Evolutionary conservation across 495 filamentous ascomycete species (phyloP), one percentile per base, ranked within the genome.

Genomic region (Neurospora sp.): DNA sequence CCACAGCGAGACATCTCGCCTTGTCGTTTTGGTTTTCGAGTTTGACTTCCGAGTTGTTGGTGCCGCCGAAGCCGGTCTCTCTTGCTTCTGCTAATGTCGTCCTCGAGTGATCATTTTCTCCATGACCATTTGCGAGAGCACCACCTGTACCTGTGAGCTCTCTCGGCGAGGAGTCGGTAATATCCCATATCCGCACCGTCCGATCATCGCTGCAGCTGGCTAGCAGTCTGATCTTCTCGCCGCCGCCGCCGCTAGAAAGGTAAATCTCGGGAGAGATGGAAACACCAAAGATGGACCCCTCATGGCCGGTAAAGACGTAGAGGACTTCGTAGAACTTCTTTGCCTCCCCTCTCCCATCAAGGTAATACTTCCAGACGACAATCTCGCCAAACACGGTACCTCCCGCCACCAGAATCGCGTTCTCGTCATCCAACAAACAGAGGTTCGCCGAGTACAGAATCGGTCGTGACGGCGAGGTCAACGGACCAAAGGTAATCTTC

Each of bases 141-240:
- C n/a, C n/a, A n/a, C n/a, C n/a, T n/a, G n/a, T n/a, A n/a, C n/a
- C n/a, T n/a, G n/a, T n/a, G n/a, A n/a, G n/a, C n/a, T n/a, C n/a
- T n/a, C n/a, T n/a, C 16, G 65, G 42, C 16, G 75, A 74, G 35
- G 75, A 74, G 35, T 84, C 83, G 0, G 82, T 83, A 22, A 99
- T 87, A 74, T 97, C 89, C 96, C 96, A 98, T 0, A 98, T 81
- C 40, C 93, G 85, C 39, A 99, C 89, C 0, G 94, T 97, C 69
- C 96, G 86, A 80, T 99, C 96, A 80, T 99, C 96, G 75, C 95
- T 98, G 77, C 96, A 99, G 72, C 93, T 98, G 35, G 92, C 92
- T 3, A 99, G 82, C 14, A 97, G 74, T 59, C 92, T 85, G 22
- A 81, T 81, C 22, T 79, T 78, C 9, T 76, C 73, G 10, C 78